A percentile compares a stretch with the other conserved stretches of the same genome.
Conservation (phyloP, 805 yeast species). For the Metschnikowia matae region DNA sequence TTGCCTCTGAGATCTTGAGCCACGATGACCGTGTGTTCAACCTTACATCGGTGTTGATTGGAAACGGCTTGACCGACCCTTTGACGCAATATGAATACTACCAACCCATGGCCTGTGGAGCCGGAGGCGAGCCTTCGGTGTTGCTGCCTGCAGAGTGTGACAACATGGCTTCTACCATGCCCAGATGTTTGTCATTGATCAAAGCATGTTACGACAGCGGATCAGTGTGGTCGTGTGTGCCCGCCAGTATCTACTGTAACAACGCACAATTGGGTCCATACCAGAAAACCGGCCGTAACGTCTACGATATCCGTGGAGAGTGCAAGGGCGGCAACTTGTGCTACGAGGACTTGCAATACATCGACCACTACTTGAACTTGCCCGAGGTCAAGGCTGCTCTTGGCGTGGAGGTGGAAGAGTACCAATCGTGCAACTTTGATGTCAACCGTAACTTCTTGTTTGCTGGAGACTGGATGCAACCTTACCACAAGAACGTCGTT, state of each 20-base stretch:
- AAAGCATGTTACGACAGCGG: conserved; percentile 73
- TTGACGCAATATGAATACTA: conserved; percentile 38
- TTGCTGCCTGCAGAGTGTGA: conserved; percentile 67
- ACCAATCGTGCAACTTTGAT: conserved; percentile 71
- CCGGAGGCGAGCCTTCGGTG: conserved; percentile 78
- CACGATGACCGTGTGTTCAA: conserved; percentile 38
- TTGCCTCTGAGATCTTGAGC: conserved; percentile 73
- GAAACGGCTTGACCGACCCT: conserved; percentile 90
- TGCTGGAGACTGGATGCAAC: conserved; percentile 91
- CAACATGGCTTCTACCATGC: conserved; percentile 55
- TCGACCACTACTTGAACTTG: conserved; percentile 74
- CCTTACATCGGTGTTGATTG: conserved; percentile 66
- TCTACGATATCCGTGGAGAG: conserved; percentile 78
- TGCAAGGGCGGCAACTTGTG: conserved; percentile 73
- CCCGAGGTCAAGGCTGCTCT: conserved; percentile 73
- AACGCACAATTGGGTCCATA: conserved; percentile 63
- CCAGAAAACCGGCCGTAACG: conserved; percentile 75
- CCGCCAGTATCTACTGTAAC: conserved; percentile 88
- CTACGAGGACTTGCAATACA: conserved; percentile 71
- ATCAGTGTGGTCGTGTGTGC: conserved; percentile 81
- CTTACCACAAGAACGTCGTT: conserved; percentile 73
- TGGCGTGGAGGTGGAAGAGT: conserved; percentile 85
- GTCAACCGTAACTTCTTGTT: conserved; percentile 76
- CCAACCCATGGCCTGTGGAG: conserved; percentile 91
- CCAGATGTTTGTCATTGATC: conserved; percentile 74